Percentiles rank a stretch among this genome's conserved stretches.
Conservation (phyloP, 2,329 filamentous ascomycete genomes). For the Phaeosphaeria sp. region DNA sequence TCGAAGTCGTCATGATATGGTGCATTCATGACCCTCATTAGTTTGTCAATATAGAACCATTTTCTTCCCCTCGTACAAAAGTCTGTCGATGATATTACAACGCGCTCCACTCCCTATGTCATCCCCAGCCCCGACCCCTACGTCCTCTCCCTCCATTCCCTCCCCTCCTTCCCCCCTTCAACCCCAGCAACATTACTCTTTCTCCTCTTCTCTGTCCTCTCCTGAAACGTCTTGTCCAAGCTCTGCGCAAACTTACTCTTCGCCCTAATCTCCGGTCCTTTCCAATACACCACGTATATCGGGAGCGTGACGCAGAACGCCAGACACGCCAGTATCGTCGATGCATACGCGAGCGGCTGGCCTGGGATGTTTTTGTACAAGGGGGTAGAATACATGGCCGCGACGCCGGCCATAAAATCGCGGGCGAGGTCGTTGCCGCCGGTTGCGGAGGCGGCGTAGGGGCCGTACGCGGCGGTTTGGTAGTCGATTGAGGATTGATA, state of each 20-base stretch:
- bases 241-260: slow-evolving; percentile 61
- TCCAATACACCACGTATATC: slow-evolving; percentile 63
- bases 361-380: slow-evolving; percentile 40
- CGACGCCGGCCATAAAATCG: slow-evolving; percentile 75
- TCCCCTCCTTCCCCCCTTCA: slow-evolving; percentile 10
- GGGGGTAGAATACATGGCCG: slow-evolving; percentile 71
- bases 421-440: slow-evolving; percentile 78
- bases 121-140: background rate
- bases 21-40: no score
- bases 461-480: slow-evolving; percentile 75
- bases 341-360: slow-evolving; percentile 59
- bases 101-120: background rate
- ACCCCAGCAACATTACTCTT: slow-evolving; percentile 30
- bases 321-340: slow-evolving; percentile 60
- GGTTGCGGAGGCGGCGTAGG: slow-evolving; percentile 75
- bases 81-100: no score
- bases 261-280: slow-evolving; percentile 60
- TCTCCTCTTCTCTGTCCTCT: slow-evolving; percentile 34
- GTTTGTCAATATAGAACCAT: no score
- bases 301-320: slow-evolving; percentile 58
- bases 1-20: no score
- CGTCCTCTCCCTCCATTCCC: slow-evolving; percentile 9
- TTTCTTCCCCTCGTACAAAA: no score
- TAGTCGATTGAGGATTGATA: slow-evolving; percentile 82
- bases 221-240: slow-evolving; percentile 40